Evolutionary conservation across 108 stramenopile genomes (phyloP).

Genomic region (Skeletonema tropicum): DNA sequence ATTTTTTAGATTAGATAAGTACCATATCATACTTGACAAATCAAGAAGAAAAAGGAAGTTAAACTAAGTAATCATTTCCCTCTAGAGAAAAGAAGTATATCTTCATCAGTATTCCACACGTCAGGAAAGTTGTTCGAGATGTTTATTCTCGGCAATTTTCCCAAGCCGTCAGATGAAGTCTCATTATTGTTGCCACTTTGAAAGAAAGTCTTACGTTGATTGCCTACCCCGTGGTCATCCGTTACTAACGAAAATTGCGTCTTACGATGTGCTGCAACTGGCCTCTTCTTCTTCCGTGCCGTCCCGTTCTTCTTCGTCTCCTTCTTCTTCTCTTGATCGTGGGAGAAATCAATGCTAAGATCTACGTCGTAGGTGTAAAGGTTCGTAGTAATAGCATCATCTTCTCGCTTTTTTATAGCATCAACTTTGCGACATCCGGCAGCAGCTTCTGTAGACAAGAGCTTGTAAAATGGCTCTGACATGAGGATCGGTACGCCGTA

Average conservation of each 20-base stretch:
- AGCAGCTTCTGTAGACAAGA: slow-evolving; percentile 45
- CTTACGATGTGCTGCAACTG: background rate
- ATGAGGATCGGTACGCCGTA: slow-evolving; percentile 66
- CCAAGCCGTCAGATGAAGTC: slow-evolving; percentile 22
- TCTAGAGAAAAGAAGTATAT: no score
- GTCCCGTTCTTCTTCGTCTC: background rate
- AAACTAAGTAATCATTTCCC: no score
- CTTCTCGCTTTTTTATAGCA: slow-evolving; percentile 32
- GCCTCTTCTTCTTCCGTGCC: slow-evolving; percentile 2
- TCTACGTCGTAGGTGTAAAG: slow-evolving; percentile 57
- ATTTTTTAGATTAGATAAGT: no score
- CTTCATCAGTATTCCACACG: slow-evolving; percentile 51
- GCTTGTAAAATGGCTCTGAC: slow-evolving; percentile 57
- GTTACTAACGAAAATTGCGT: slow-evolving; percentile 13
- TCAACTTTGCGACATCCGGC: slow-evolving; percentile 53
- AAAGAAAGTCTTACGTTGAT: background rate
- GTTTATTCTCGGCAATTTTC: slow-evolving; percentile 46
- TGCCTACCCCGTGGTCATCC: background rate
- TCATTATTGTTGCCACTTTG: background rate
- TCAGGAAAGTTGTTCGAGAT: slow-evolving; percentile 30
- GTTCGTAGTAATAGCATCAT: slow-evolving; percentile 19
- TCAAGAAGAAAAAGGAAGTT: no score
- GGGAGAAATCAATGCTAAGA: slow-evolving; percentile 30
- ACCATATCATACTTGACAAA: no score
- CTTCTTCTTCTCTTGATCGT: background rate